A percentile compares a stretch with the other conserved stretches of the same genome.
phyloP scores from a whole-genome alignment of 108 stramenopile genomes.

The Stephanodiscus minutulus region DNA sequence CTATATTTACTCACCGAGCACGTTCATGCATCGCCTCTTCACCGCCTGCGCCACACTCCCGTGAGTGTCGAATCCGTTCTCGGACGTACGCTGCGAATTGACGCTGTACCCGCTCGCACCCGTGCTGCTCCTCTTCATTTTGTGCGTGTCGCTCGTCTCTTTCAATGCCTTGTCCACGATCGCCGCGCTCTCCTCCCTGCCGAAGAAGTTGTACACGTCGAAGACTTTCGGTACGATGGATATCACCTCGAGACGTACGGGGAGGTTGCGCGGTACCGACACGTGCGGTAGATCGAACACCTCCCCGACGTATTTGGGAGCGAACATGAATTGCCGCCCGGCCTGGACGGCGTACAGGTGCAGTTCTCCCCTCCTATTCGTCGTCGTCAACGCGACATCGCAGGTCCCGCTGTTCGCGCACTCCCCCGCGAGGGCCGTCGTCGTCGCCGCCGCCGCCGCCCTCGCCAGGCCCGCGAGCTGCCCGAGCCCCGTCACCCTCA shows the following conservation, averaged over 20 bases:
- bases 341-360: slow-evolving; percentile 87
- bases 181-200: slow-evolving; percentile 58
- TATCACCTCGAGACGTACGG: slow-evolving; percentile 74
- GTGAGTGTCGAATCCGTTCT: slow-evolving; percentile 90
- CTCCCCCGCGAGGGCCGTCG: slow-evolving; percentile 7
- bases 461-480: slow-evolving; percentile 42
- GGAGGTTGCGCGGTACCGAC: slow-evolving; percentile 36
- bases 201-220: slow-evolving; percentile 88
- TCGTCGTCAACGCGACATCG: background rate
- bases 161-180: slow-evolving; percentile 69
- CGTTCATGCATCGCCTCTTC: slow-evolving; percentile 53
- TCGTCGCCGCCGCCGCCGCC: slow-evolving; percentile 19
- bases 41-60: slow-evolving; percentile 65
- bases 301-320: slow-evolving; percentile 81
- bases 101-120: slow-evolving; percentile 66
- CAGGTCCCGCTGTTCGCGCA: slow-evolving; percentile 23
- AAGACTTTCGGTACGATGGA: slow-evolving; percentile 75
- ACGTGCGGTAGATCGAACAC: slow-evolving; percentile 82
- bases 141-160: slow-evolving; percentile 70
- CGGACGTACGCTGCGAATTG: slow-evolving; percentile 70
- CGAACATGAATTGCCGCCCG: slow-evolving; percentile 87
- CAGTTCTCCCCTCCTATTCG: slow-evolving; percentile 22
- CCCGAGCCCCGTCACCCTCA: slow-evolving; percentile 56
- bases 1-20: slow-evolving; percentile 13
- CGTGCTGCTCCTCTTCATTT: slow-evolving; percentile 79